These are phyloP conservation scores for Stentor coeruleus DNA, from an alignment of 73 alveolate genomes.

Conservation along the genomic window DNA sequence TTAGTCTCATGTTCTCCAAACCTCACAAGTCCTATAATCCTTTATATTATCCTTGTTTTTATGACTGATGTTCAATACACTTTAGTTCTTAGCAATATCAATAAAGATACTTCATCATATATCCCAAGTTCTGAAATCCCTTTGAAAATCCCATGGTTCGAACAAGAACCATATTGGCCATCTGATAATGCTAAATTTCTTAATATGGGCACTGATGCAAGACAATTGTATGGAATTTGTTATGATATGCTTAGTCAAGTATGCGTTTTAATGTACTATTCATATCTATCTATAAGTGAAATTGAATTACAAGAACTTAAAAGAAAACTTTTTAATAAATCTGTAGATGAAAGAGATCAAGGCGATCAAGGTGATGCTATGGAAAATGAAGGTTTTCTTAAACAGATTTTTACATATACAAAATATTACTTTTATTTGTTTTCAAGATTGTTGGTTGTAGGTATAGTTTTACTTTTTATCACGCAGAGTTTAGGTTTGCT, in stretches of 20 bases:
- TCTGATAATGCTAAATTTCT: neutral
- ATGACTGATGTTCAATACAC: constrained; percentile 3
- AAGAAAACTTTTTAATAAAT: too few species aligned
- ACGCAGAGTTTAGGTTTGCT: neutral
- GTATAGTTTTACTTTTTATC: neutral
- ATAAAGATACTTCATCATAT: neutral
- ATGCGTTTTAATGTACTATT: neutral
- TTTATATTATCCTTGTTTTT: neutral
- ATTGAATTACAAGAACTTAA: neutral
- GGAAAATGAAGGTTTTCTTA: neutral
- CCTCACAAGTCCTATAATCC: neutral
- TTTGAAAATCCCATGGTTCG: neutral
- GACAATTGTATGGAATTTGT: neutral
- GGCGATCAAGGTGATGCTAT: neutral
- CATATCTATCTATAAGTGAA: neutral
- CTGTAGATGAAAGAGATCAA: neutral
- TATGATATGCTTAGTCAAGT: neutral
- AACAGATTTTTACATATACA: neutral
- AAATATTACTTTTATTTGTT: neutral
- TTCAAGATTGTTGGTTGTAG: neutral
- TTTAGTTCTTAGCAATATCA: constrained; percentile 13
- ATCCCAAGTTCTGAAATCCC: neutral
- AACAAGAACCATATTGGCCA: neutral
- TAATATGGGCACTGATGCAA: neutral
- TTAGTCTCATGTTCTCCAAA: neutral